Base-by-base conservation (phyloP, 176 grass and related monocot genomes). In the Oryza australiensis region DNA sequence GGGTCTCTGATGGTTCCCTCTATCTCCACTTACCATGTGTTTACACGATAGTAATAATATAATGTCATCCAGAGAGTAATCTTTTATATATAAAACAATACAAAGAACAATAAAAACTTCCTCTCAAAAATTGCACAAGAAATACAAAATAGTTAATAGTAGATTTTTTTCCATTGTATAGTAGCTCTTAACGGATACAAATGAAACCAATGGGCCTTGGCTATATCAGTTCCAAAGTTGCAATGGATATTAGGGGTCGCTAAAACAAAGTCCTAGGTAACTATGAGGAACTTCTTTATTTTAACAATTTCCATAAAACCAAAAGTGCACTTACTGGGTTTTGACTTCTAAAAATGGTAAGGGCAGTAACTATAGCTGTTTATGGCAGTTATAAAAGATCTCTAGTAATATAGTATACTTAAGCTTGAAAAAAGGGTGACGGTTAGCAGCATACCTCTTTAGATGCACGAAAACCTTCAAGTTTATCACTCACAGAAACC, bases 401-500 rank as follows among this genome's bases (percentile, higher is more conserved):
- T 86, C 5, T 73, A 72, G 4, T 12, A 18, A 34, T n/a, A 11
- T 38, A 37, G 23, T 79, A 20, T 18, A 80, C 28, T 22, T 74
- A 13, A 42, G 24, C 12, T 65, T 83, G 10, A 55, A 64, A 67
- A 60, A 79, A 49, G 5, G 41, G 15, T 65, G 27, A 72, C 37
- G 57, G 9, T 71, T 34, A 68, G 42, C 60, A 34, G 27, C 70
- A 90, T 88, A 98, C 96, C 91, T 98, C 87, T 88, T 93, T 88
- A 45, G 87, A 78, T 49, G 96, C 90, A 87, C 96, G 96, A 59
- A 98, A 98, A 64, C 93, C 77, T 90, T 98, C 96, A 40, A 98
- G 90, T 88, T 98, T 98, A 90, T 95, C 91, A 78, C 93, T 95
- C 42, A 92, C 91, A 78, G 93, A 91, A 84, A 95, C 90, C 89